Evolutionary conservation across 768 basidiomycete genomes (phyloP).

Genomic region (Cyclocybe cylindracea): DNA sequence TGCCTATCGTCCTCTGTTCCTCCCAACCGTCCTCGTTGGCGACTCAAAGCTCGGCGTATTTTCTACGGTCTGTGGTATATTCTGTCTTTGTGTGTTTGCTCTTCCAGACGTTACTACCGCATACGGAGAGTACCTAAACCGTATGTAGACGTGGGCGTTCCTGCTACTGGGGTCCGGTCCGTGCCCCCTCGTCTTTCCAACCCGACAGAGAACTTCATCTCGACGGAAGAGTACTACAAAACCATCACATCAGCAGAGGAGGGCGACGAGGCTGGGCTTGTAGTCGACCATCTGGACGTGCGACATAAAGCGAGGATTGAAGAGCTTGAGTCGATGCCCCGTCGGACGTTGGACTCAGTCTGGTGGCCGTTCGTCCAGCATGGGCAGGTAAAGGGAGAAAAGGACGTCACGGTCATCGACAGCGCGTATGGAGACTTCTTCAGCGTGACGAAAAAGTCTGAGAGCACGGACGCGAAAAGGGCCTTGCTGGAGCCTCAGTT

Average conservation of each 20-base stretch:
- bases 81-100: conserved; percentile 80
- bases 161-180: too few species aligned
- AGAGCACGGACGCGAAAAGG: conserved; percentile 6
- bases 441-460: conserved; percentile 56
- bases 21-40: conserved; percentile 86
- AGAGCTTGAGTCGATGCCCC: conserved; percentile 77
- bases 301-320: conserved; percentile 67
- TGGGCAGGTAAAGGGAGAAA: conserved; percentile 59
- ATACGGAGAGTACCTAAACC: conserved; percentile 83
- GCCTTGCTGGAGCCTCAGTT: conserved; percentile 57
- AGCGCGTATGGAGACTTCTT: conserved; percentile 89
- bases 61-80: too few species aligned
- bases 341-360: conserved; percentile 70
- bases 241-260: conserved; percentile 38
- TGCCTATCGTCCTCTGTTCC: conserved; percentile 80
- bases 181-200: conserved; percentile 57
- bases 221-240: conserved; percentile 76
- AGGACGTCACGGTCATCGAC: conserved; percentile 88
- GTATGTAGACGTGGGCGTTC: too few species aligned
- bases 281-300: conserved; percentile 60
- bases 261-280: conserved; percentile 39
- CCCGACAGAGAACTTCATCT: conserved; percentile 41
- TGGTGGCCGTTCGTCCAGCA: conserved; percentile 99
- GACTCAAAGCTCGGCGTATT: conserved; percentile 90
- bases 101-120: conserved; percentile 83